Base-by-base conservation (phyloP, 2,329 filamentous ascomycete genomes). In the Beauveria scarabaeidicola region DNA sequence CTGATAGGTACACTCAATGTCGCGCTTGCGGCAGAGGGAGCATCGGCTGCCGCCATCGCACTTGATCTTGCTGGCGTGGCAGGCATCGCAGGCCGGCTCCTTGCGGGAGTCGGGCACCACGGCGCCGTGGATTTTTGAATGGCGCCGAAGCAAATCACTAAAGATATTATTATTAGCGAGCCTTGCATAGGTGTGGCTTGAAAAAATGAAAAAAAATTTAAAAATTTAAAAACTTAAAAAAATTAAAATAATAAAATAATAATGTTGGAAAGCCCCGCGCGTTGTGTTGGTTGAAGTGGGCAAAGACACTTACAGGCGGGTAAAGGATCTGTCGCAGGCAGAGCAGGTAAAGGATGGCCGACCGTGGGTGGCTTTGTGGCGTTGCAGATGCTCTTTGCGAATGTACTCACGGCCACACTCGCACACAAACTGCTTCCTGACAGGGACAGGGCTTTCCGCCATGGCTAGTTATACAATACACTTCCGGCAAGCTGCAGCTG, bases 31-130 rank as follows among this genome's bases (percentile, higher is more conserved):
- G 50, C 76, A 78, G 2, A 74, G 70, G 1, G 71, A 69, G 48
- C 76, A 78, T 25, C 68, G 69, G 1, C 65, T 59, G 13, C 73
- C 72, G 1, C 76, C 76, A 60, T 75, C 72, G 53, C 76, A 78
- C 61, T 75, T 77, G 2, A 73, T 76, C 65, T 78, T 78, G 61
- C 73, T 76, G n/a, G 71, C 66, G 52, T 75, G 76, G 29, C 76
- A 78, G 7, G 72, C 68, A 62, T 76, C 69, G 52, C 77, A 78
- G 10, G 77, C 76, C 8, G 70, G 68, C 29, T 72, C 73, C 25
- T 70, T 70, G 50, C 75, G 69, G 5, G 68, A 66, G 29, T 71
- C 69, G 6, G 70, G 68, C 2, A 64, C 62, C 1, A 67, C 62
- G 1, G 68, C 66, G 43, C 64, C 66, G 51, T 71, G 72, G 64